Evolutionary conservation across 225 moss, liverwort and hornwort genomes (phyloP).

Genomic region (Physcomitrellopsis africana): DNA sequence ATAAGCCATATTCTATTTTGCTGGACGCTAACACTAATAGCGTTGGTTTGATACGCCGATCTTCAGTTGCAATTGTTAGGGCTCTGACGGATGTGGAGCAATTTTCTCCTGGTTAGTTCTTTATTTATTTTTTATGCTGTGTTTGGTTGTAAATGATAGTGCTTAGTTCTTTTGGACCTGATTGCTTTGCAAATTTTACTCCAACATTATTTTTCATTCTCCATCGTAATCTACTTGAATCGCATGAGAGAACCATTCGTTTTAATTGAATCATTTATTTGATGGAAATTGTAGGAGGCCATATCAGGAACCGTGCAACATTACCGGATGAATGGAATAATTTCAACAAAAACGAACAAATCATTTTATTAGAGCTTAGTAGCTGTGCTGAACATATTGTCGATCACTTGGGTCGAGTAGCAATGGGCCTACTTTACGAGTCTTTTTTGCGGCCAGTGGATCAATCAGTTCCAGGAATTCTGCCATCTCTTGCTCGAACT

Average conservation of each 20-base stretch:
- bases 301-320: conserved; percentile 23
- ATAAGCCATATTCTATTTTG: conserved; percentile 69
- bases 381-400: conserved; percentile 63
- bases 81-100: conserved; percentile 77
- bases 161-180: conserved; percentile 5
- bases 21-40: conserved; percentile 61
- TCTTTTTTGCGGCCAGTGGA: conserved; percentile 67
- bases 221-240: not conserved
- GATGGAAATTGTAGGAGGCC: conserved; percentile 40
- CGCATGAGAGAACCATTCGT: conserved; percentile 7
- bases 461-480: conserved; percentile 62
- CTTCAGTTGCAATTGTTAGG: conserved; percentile 78
- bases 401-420: conserved; percentile 76
- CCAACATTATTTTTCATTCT: conserved; percentile 9
- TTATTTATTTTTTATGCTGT: conserved; percentile 22
- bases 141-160: conserved; percentile 11
- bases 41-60: conserved; percentile 84
- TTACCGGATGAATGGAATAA: conserved; percentile 78
- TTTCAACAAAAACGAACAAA: conserved; percentile 54
- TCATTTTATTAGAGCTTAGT: conserved; percentile 60
- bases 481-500: conserved; percentile 64
- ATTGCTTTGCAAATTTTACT: conserved; percentile 15
- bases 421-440: conserved; percentile 86
- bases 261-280: conserved; percentile 8
- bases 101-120: conserved; percentile 57